Conservation (phyloP, 2,329 filamentous ascomycete species). For the Hypoxylon sp. region DNA sequence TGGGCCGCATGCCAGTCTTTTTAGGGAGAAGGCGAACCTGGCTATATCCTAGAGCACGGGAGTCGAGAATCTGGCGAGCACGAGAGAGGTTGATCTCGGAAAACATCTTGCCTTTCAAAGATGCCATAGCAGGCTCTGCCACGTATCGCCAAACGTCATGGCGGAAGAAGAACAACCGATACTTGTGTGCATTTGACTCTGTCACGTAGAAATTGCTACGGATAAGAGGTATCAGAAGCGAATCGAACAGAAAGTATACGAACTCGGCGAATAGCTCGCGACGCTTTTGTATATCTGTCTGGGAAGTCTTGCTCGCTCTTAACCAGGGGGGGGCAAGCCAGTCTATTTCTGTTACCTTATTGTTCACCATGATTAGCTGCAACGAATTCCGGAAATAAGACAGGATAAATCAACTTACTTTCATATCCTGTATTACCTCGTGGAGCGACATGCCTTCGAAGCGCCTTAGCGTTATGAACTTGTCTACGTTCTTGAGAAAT, state of each 20-base stretch:
- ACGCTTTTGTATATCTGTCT: slow-evolving; percentile 77
- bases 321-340: slow-evolving; percentile 74
- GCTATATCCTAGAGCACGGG: slow-evolving; percentile 75
- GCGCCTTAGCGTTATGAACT: slow-evolving; percentile 77
- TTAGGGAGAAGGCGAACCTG: slow-evolving; percentile 87
- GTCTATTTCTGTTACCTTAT: slow-evolving; percentile 68
- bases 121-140: slow-evolving; percentile 73
- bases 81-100: slow-evolving; percentile 72
- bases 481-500: slow-evolving; percentile 74
- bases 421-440: slow-evolving; percentile 76
- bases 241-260: slow-evolving; percentile 93
- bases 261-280: slow-evolving; percentile 83
- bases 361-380: slow-evolving; percentile 31
- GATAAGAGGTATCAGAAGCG: slow-evolving; percentile 85
- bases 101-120: slow-evolving; percentile 76
- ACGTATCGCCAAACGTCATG: slow-evolving; percentile 89
- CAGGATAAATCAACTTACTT: slow-evolving; percentile 59
- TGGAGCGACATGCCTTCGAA: slow-evolving; percentile 85
- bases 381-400: slow-evolving; percentile 5
- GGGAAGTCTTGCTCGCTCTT: slow-evolving; percentile 64
- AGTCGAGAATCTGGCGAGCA: slow-evolving; percentile 65
- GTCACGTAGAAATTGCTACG: slow-evolving; percentile 93
- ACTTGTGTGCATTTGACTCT: slow-evolving; percentile 81
- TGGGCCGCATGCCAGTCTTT: slow-evolving; percentile 75
- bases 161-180: slow-evolving; percentile 89